These are phyloP conservation scores for Xylariaceae sp. DNA, from an alignment of 2,329 filamentous ascomycete genomes.

Conservation along the genomic window DNA sequence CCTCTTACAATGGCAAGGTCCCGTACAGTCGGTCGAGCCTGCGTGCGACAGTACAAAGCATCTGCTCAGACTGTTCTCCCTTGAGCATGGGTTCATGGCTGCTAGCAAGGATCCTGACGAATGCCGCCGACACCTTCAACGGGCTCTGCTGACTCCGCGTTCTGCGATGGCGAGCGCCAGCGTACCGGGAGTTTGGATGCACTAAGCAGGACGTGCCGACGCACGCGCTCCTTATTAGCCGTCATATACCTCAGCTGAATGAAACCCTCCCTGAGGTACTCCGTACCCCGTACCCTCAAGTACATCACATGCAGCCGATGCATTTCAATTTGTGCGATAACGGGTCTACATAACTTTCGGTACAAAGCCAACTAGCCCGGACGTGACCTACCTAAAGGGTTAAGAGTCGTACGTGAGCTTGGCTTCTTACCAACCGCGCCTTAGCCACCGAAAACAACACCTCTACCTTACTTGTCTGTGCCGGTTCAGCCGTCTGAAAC, in stretches of 20 bases:
- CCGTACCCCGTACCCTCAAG: not conserved
- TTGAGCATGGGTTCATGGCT: not conserved
- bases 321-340: too few species aligned
- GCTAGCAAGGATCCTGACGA: slow-evolving; percentile 18
- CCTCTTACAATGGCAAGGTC: slow-evolving; percentile 10
- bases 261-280: slow-evolving; percentile 13
- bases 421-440: not conserved
- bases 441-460: not conserved
- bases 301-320: not conserved
- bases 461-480: slow-evolving; percentile 8
- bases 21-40: slow-evolving; percentile 20
- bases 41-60: too few species aligned
- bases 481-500: slow-evolving; percentile 14
- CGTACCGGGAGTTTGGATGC: slow-evolving; percentile 28
- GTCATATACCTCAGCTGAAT: slow-evolving; percentile 22
- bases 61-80: too few species aligned
- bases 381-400: slow-evolving; percentile 15
- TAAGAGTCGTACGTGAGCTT: not conserved
- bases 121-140: slow-evolving; percentile 16
- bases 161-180: slow-evolving; percentile 19
- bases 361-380: not conserved
- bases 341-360: too few species aligned
- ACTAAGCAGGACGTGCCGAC: slow-evolving; percentile 28
- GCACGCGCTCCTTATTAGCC: slow-evolving; percentile 27
- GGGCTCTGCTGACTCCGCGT: slow-evolving; percentile 18